Evolutionary conservation across 2,329 filamentous ascomycete genomes (phyloP).

Genomic region (Colletotrichum falcatum): DNA sequence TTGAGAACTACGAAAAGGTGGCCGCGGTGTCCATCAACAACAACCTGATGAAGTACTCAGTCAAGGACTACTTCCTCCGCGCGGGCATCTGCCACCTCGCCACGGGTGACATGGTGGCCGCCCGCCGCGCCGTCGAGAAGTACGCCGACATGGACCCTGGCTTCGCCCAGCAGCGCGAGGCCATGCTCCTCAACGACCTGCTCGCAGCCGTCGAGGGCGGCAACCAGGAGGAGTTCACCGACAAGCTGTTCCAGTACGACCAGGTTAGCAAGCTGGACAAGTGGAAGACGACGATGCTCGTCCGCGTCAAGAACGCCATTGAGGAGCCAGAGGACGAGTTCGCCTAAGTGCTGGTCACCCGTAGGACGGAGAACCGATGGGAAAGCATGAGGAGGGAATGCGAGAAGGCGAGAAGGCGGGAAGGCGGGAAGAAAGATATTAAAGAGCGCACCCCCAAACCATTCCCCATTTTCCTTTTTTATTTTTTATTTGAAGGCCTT

Average conservation of each 20-base stretch:
- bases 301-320: constrained; percentile 86
- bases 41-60: constrained; percentile 92
- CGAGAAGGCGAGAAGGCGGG: neutral
- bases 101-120: constrained; percentile 78
- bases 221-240: constrained; percentile 85
- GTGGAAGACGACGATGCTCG: constrained; percentile 92
- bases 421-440: neutral
- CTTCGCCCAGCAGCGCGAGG: constrained; percentile 83
- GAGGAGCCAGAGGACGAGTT: constrained; percentile 66
- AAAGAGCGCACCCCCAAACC: neutral
- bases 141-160: constrained; percentile 84
- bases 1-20: constrained; percentile 86
- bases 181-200: constrained; percentile 83
- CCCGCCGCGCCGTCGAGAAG: constrained; percentile 82
- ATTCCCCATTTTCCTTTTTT: neutral
- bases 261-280: constrained; percentile 94
- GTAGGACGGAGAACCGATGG: neutral
- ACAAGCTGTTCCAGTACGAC: constrained; percentile 90
- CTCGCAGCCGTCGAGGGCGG: constrained; percentile 79
- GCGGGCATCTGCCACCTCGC: constrained; percentile 90
- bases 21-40: constrained; percentile 83
- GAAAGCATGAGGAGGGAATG: neutral
- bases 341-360: constrained; percentile 46
- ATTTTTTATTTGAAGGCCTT: neutral
- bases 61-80: constrained; percentile 97